phyloP scores from a whole-genome alignment of 371 early-diverging fungal species.

The Phascolomyces articulosus region DNA sequence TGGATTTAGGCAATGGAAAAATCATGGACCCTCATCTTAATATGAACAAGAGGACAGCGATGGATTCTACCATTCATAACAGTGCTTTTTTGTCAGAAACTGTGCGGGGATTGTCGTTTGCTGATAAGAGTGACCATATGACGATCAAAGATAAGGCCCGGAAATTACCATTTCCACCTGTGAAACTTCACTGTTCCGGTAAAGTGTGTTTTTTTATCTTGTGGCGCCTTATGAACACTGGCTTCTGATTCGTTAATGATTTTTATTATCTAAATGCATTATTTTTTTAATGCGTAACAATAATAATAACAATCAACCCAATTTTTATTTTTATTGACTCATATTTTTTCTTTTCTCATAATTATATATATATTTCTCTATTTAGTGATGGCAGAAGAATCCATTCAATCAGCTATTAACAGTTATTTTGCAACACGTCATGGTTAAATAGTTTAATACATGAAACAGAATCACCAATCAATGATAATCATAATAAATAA shows the following conservation, averaged over 20 bases:
- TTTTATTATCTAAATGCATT: too few relatives aligned
- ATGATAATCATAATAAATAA: background rate
- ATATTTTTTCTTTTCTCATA: background rate
- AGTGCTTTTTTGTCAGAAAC: slow-evolving; percentile 91
- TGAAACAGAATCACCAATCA: too few relatives aligned
- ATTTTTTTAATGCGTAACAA: too few relatives aligned
- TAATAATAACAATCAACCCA: too few relatives aligned
- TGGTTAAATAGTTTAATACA: background rate
- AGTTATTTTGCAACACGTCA: slow-evolving; percentile 78
- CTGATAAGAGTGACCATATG: slow-evolving; percentile 87
- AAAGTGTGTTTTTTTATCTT: slow-evolving; percentile 27
- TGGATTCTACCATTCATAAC: slow-evolving; percentile 98
- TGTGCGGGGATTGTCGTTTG: slow-evolving; percentile 90
- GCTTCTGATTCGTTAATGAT: too few relatives aligned
- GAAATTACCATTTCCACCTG: slow-evolving; percentile 95
- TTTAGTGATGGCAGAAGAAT: slow-evolving; percentile 98
- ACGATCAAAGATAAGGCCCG: slow-evolving; percentile 97
- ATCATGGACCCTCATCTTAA: slow-evolving; percentile 51
- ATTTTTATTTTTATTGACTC: too few relatives aligned
- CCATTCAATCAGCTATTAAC: slow-evolving; percentile 95
- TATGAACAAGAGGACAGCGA: too few relatives aligned
- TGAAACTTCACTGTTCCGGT: slow-evolving; percentile 98
- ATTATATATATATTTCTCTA: background rate
- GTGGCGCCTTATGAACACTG: too few relatives aligned
- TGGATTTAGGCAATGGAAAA: slow-evolving; percentile 64